These are phyloP conservation scores for Ceratobasidium sp. DNA, from an alignment of 1,284 basidiomycete genomes.

Conservation along the genomic window DNA sequence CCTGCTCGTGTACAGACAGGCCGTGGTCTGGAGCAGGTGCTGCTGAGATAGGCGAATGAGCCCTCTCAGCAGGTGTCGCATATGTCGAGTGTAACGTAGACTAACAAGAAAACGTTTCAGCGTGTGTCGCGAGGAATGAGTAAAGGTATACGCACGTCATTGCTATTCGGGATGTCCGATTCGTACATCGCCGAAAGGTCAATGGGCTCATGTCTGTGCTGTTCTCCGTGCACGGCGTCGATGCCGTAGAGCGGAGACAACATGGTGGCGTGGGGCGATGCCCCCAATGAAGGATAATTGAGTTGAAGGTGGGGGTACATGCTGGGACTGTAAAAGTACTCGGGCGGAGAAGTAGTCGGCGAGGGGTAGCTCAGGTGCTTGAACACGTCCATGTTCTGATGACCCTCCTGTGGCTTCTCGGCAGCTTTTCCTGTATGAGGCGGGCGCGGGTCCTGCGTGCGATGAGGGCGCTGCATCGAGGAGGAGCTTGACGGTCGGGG, in stretches of 20 bases:
- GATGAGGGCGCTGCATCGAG: background rate
- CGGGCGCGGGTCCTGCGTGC: background rate
- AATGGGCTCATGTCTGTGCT: slow-evolving; percentile 6
- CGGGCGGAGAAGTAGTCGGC: slow-evolving; percentile 18
- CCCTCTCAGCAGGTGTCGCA: slow-evolving; percentile 27
- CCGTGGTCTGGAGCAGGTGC: background rate
- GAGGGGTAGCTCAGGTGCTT: slow-evolving; percentile 7
- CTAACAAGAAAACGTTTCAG: background rate
- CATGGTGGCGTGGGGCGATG: background rate
- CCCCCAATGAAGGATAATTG: background rate
- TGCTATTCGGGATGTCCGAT: background rate
- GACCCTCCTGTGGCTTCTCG: too few species aligned
- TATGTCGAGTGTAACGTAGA: slow-evolving; percentile 43
- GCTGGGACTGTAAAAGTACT: slow-evolving; percentile 6
- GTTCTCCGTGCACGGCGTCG: background rate
- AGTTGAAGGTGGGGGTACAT: slow-evolving; percentile 6
- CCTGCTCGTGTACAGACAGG: background rate
- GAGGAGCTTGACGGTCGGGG: slow-evolving; percentile 1
- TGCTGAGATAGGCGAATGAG: slow-evolving; percentile 4
- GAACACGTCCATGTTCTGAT: background rate
- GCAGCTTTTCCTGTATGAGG: background rate
- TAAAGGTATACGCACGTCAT: slow-evolving; percentile 5
- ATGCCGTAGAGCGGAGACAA: slow-evolving; percentile 20
- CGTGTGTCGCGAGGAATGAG: background rate
- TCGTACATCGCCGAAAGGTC: slow-evolving; percentile 33